phyloP scores from a whole-genome alignment of 768 basidiomycete genomes.

The Cystofilobasidium ferigula region DNA sequence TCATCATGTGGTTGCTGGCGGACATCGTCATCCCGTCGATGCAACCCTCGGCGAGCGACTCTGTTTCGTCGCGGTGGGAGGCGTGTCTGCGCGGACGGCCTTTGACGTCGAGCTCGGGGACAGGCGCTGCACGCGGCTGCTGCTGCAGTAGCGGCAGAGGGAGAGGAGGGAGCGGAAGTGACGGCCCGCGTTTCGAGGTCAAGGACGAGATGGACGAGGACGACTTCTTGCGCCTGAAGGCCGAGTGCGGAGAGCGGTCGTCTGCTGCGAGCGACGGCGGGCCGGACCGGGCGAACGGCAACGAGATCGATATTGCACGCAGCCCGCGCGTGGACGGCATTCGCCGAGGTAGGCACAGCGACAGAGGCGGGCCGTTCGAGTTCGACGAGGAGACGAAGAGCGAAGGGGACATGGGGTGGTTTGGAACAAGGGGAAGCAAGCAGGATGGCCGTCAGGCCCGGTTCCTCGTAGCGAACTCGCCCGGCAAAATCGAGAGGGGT shows the following conservation, averaged over 20 bases:
- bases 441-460: too few relatives aligned
- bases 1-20: constrained; percentile 69
- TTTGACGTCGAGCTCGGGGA: not conserved
- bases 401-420: not conserved
- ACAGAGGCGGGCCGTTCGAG: constrained; percentile 48
- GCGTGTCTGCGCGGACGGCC: not conserved
- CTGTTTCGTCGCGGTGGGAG: not conserved
- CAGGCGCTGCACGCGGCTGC: not conserved
- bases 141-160: not conserved
- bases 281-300: too few relatives aligned
- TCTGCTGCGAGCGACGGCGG: constrained; percentile 27
- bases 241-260: too few relatives aligned
- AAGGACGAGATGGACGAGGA: too few relatives aligned
- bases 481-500: not conserved
- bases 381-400: constrained; percentile 49
- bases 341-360: too few relatives aligned
- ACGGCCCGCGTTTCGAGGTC: not conserved
- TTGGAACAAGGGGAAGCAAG: not conserved
- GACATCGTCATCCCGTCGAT: not conserved
- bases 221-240: too few relatives aligned
- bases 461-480: not conserved
- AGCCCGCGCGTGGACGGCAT: too few relatives aligned
- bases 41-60: too few relatives aligned
- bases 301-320: too few relatives aligned
- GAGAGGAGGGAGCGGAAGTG: not conserved